Evolutionary conservation across 2,329 filamentous ascomycete species (phyloP), one percentile per base, ranked within the genome.

Genomic region (Ramichloridium luteum): DNA sequence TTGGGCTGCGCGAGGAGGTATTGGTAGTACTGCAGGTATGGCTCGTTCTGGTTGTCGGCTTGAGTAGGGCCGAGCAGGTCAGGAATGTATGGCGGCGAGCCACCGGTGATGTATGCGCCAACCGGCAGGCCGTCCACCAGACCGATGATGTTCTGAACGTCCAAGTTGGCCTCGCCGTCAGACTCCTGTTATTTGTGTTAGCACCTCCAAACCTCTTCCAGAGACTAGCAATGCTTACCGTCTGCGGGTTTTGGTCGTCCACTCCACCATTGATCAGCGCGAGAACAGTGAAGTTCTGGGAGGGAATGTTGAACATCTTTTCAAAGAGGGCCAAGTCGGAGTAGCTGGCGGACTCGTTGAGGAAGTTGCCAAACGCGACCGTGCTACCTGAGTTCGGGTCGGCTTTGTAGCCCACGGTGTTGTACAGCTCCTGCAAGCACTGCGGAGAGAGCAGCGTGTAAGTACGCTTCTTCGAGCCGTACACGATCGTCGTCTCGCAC

Each of bases 71-170:
- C 4, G 3, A 34, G 16, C 4, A 60, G 45, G 26, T 71, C 63
- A 0, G 70, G 62, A 5, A 61, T 51, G 43, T 67, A 67, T 1
- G 64, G 66, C 28, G 62, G 68, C 10, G 54, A 55, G 12, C 74
- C 74, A 13, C 61, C 72, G 1, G 70, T 74, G 31, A 65, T 72
- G 50, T 72, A 78, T 35, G 67, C 68, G 10, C 56, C 59, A 25
- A 73, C 62, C 6, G 68, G 64, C 3, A 70, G 60, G 3, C 66
- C 64, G 38, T 64, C 62, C 40, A 63, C 66, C 32, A 76, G 56
- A 6, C 64, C 75, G 4, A 74, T 46, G 12, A 74, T 64, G 37
- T 74, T 74, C 43, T 80, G 72, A 3, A 74, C 59, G 46, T 80
- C 74, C 11, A 80, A 59, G 38, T 74, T 76, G 15, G 72, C 74